Conservation (phyloP, 352 stramenopile genomes). For the Blastocystis sp. region DNA sequence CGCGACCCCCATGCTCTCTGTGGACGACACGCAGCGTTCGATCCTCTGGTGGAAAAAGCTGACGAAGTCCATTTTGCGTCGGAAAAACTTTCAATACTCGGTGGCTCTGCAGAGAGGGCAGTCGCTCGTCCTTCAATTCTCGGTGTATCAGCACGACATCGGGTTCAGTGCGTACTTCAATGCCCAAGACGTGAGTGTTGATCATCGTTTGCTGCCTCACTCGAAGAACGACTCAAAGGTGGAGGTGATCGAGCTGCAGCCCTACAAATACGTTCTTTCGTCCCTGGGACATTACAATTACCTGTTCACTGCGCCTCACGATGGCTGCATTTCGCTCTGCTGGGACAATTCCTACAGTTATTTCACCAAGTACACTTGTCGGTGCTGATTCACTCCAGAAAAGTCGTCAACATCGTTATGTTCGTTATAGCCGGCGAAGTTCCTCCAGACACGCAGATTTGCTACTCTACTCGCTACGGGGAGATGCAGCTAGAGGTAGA, state of each 20-base stretch:
- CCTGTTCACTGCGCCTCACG: not conserved
- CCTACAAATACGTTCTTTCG: conserved; percentile 29
- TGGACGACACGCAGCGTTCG: not conserved
- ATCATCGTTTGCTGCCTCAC: not conserved
- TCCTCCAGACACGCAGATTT: not conserved
- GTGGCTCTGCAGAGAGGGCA: not conserved
- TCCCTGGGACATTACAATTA: conserved; percentile 28
- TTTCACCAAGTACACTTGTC: conserved; percentile 28
- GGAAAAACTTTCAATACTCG: conserved; percentile 15
- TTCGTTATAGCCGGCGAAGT: not conserved
- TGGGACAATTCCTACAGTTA: conserved; percentile 60
- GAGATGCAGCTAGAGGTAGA: not conserved
- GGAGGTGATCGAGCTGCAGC: conserved; percentile 5
- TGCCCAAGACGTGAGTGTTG: not conserved
- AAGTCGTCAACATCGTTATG: conserved; percentile 44
- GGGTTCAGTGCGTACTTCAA: conserved; percentile 50
- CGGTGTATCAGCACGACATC: conserved; percentile 42
- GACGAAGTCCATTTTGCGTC: not conserved
- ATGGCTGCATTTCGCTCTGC: not conserved
- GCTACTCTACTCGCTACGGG: conserved; percentile 4
- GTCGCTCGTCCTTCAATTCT: not conserved
- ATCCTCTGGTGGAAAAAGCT: not conserved
- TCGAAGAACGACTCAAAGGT: not conserved
- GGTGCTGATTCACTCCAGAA: not conserved
- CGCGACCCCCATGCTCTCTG: not conserved